phyloP scores from a whole-genome alignment of 345 rosid species.

The Murraya paniculata region DNA sequence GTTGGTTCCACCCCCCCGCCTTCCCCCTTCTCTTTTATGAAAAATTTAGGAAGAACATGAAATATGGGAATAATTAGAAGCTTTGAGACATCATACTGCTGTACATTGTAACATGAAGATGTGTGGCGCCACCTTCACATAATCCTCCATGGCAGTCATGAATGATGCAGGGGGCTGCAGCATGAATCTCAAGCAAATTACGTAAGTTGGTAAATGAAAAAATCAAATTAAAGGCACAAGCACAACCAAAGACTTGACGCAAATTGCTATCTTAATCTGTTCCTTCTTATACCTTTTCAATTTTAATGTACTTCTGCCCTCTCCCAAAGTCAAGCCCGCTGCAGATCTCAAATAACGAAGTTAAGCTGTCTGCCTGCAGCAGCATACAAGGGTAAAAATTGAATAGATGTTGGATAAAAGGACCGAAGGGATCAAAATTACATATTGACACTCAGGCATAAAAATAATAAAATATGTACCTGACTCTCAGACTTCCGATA shows the following conservation, averaged over 20 bases:
- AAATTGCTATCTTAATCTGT: background rate
- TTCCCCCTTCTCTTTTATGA: too few species aligned
- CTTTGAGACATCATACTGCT: constrained; percentile 14
- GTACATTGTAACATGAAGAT: constrained; percentile 14
- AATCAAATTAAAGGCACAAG: background rate
- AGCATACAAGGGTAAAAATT: background rate
- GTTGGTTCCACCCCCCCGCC: too few species aligned
- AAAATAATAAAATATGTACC: constrained; percentile 19
- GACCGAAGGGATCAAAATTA: background rate
- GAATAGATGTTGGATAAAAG: too few species aligned
- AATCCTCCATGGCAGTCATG: constrained; percentile 35
- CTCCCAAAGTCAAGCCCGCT: constrained; percentile 18
- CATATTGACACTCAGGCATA: background rate
- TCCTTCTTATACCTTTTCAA: constrained; percentile 24
- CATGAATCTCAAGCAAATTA: constrained; percentile 3
- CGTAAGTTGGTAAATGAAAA: background rate
- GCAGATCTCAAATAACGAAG: constrained; percentile 37
- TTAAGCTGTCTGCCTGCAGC: constrained; percentile 31
- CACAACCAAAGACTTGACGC: too few species aligned
- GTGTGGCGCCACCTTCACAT: constrained; percentile 28
- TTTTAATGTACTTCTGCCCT: constrained; percentile 25
- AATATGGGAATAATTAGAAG: background rate
- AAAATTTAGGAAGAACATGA: too few species aligned
- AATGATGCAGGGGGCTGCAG: constrained; percentile 38
- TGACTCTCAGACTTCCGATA: constrained; percentile 31